Evolutionary conservation across 2,329 filamentous ascomycete species (phyloP), one percentile per base, ranked within the genome.

Genomic region (Aspergillus piperis): DNA sequence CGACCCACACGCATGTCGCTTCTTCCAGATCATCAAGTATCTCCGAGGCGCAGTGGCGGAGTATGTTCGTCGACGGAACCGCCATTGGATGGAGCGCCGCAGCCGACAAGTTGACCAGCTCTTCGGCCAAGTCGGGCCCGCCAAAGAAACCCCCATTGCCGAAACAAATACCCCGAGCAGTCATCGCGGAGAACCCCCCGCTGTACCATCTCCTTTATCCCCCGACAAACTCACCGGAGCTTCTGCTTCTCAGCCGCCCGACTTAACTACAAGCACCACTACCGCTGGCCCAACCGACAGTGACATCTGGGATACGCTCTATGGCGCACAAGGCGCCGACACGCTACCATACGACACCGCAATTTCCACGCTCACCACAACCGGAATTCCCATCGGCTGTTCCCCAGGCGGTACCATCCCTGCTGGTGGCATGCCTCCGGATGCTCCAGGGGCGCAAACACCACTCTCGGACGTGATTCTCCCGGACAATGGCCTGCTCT

Each of bases 101-200:
- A 74, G 75, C 57, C 71, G 68, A 63, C 75, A 78, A 60, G 76
- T 78, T 41, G 75, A 77, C 57, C 76, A 77, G 62, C 73, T 78
- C n/a, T 78, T 78, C 55, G 76, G 75, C n/a, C 71, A 74, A 57
- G 71, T 75, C 8, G 70, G 70, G 3, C 63, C 66, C 21, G 38
- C 57, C 13, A 62, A 55, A 7, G 64, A 67, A 25, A 36, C 61
- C 10, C 41, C 64, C 4, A 54, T 23, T 15, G 25, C 50, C n/a
- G 58, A 53, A 50, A 63, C 60, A 39, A 51, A 50, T 27, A 48
- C 59, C 10, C 49, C 53, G 19, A 41, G 53, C 21, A 60, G 21
- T 23, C 65, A 53, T 5, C 57, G 49, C 3, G 51, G 42, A 15
- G 63, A 64, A 5, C 53, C 13, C 38, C 11, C 57, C 53, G 13